Evolutionary conservation across 306 rosid species (phyloP), one percentile per base, ranked within the genome.

Genomic region (Dalbergia cochinchinensis): DNA sequence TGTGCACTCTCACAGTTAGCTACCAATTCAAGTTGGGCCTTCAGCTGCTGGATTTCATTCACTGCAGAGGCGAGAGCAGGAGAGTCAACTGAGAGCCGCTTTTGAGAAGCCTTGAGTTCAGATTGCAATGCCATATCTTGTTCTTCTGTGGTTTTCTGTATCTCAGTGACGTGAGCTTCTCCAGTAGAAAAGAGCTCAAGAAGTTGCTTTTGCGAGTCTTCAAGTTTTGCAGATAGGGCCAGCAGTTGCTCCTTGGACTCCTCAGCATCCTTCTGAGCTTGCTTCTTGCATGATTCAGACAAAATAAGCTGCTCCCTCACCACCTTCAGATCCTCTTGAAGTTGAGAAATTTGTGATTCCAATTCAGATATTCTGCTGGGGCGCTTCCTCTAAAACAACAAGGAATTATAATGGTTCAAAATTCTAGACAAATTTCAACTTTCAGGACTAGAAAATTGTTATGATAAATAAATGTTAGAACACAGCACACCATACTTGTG

Each of bases 341-440:
- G 96, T 70, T 88, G 91, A 72, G 93, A 83, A 79, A 90, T 79
- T 91, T 91, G 98, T 59, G 94, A 86, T 82, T 96, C 98, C 83
- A 96, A 83, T 69, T 96, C 99, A 7, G 94, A 85, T 83, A 93
- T 89, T 85, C 83, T 87, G 90, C 89, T 93, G 0, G 98, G 93
- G 73, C 91, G 92, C 85, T 90, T 93, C 85, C 88, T 90, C 99
- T 96, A 84, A 84, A 65, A 82, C 35, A 85, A 72, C 57, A 82
- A 26, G 61, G 73, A 58, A 76, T 18, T 34, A 63, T 11, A n/a
- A 37, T 72, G 84, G 48, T 68, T 54, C 64, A 77, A 71, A 73
- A 60, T 62, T 19, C 14, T 18, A 22, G 14, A 83, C 14, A 79
- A 65, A 61, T 26, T 26, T 26, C 31, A 26, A 26, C 5, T 10